Evolutionary conservation across 495 filamentous ascomycete genomes (phyloP).

Genomic region (Penicillium waksmanii): DNA sequence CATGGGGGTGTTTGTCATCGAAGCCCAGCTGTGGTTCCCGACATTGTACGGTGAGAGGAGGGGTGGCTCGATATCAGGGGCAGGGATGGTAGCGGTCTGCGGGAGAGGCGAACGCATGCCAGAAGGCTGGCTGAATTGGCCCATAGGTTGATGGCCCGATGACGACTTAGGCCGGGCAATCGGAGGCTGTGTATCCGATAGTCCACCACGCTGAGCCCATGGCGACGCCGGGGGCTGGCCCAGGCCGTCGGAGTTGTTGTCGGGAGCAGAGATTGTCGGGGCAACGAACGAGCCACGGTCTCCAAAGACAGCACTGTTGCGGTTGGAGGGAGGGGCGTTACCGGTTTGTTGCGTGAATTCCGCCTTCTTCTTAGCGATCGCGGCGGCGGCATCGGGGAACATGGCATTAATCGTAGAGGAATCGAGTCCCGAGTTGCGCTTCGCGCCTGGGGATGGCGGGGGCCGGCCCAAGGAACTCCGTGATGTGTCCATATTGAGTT

Average conservation of each 20-base stretch:
- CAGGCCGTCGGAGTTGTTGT: conserved; percentile 55
- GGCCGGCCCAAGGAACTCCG: conserved; percentile 83
- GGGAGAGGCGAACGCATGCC: conserved; percentile 83
- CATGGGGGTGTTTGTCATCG: conserved; percentile 98
- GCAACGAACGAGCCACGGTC: conserved; percentile 78
- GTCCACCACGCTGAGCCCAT: conserved; percentile 64
- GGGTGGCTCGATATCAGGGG: conserved; percentile 79
- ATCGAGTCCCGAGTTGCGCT: conserved; percentile 91
- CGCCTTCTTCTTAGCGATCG: conserved; percentile 95
- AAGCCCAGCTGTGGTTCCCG: conserved; percentile 92
- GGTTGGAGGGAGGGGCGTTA: conserved; percentile 85
- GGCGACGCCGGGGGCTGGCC: conserved; percentile 72
- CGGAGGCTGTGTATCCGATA: conserved; percentile 56
- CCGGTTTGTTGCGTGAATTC: conserved; percentile 95
- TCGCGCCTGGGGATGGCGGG: conserved; percentile 75
- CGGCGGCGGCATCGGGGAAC: conserved; percentile 98
- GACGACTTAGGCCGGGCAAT: conserved; percentile 86
- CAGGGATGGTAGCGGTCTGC: conserved; percentile 80
- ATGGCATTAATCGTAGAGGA: conserved; percentile 95
- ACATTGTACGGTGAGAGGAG: conserved; percentile 87
- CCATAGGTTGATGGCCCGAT: conserved; percentile 88
- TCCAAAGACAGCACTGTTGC: conserved; percentile 86
- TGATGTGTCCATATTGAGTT: conserved; percentile 81
- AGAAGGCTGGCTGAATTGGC: conserved; percentile 88
- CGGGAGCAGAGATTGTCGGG: conserved; percentile 74